These are phyloP conservation scores for Akanthomyces muscarius DNA, from an alignment of 2,329 filamentous ascomycete genomes.

Conservation along the genomic window DNA sequence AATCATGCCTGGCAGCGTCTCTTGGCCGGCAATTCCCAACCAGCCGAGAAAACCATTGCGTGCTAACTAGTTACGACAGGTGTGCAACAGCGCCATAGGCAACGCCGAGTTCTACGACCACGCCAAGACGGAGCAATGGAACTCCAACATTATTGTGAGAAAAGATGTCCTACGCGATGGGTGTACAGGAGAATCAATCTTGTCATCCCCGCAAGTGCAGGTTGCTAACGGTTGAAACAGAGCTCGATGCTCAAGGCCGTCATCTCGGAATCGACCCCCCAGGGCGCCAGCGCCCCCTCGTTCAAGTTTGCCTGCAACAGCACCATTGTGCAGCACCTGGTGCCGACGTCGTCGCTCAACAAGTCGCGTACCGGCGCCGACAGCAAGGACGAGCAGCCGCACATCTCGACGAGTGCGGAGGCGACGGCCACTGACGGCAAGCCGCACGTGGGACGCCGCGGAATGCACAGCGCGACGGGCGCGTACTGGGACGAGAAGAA, in stretches of 20 bases:
- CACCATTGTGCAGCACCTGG: conserved; percentile 94
- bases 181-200: not conserved
- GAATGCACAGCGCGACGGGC: conserved; percentile 83
- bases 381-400: conserved; percentile 45
- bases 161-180: not conserved
- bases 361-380: conserved; percentile 52
- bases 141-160: conserved; percentile 81
- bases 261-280: conserved; percentile 67
- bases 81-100: conserved; percentile 74
- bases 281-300: conserved; percentile 53
- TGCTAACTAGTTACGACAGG: conserved; percentile 48
- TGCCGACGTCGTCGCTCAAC: conserved; percentile 61
- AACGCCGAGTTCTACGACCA: conserved; percentile 81
- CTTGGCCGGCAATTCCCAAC: not conserved
- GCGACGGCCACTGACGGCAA: conserved; percentile 58
- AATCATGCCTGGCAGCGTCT: conserved; percentile 4
- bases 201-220: not conserved
- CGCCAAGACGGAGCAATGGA: conserved; percentile 79
- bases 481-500: conserved; percentile 90
- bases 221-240: conserved; percentile 36
- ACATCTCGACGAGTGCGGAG: conserved; percentile 51
- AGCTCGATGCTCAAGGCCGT: conserved; percentile 73
- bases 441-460: conserved; percentile 73
- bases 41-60: not conserved
- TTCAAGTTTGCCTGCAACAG: conserved; percentile 98